Evolutionary conservation across 805 yeast genomes (phyloP).

Genomic region (Candida suzukii): DNA sequence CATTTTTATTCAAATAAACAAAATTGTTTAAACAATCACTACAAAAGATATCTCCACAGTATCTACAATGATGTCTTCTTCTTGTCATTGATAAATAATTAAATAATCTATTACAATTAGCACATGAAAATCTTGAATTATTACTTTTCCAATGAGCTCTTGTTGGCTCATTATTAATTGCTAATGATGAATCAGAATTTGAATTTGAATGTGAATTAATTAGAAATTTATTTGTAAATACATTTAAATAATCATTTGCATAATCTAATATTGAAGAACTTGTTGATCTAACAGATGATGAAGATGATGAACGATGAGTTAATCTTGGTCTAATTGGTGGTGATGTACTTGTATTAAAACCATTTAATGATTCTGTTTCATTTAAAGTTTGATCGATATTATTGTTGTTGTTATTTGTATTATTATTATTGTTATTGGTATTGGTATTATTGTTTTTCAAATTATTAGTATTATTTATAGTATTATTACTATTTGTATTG

Average conservation of each 20-base stretch:
- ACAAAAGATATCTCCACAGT: constrained; percentile 35
- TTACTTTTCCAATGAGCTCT: constrained; percentile 73
- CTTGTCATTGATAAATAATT: constrained; percentile 66
- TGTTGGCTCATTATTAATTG: constrained; percentile 31
- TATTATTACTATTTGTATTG: too few relatives aligned
- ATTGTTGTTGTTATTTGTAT: too few relatives aligned
- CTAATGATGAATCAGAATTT: not conserved
- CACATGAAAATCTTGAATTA: constrained; percentile 54
- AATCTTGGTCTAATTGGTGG: constrained; percentile 11
- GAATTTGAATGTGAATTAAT: not conserved
- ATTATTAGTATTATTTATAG: too few relatives aligned
- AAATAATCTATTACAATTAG: constrained; percentile 60
- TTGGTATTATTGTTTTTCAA: too few relatives aligned
- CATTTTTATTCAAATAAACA: constrained; percentile 27
- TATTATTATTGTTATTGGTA: too few relatives aligned
- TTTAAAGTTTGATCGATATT: too few relatives aligned
- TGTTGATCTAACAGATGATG: constrained; percentile 17
- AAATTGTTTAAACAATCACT: constrained; percentile 28
- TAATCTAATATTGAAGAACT: constrained; percentile 14
- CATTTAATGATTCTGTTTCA: not conserved
- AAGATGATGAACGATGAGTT: constrained; percentile 11
- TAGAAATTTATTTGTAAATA: constrained; percentile 7
- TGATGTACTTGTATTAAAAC: not conserved
- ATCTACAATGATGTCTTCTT: constrained; percentile 33
- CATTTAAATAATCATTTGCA: constrained; percentile 17